Conservation (phyloP, 2,329 filamentous ascomycete genomes). For the Ceratocystis huliohia region DNA sequence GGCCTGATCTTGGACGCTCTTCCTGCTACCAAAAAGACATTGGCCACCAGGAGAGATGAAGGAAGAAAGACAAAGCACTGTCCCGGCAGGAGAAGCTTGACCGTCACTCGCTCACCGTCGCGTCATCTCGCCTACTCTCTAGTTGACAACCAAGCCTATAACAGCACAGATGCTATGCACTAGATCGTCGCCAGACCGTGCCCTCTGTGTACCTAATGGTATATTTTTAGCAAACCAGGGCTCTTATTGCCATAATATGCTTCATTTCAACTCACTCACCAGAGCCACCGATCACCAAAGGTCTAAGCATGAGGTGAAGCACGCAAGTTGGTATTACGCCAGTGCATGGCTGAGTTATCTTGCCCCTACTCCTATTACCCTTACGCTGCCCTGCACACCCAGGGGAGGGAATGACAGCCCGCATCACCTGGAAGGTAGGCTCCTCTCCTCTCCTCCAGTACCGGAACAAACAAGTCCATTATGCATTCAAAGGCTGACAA, state of each 20-base stretch:
- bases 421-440: background rate
- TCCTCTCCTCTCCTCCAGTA: background rate
- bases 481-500: background rate
- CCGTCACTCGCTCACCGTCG: background rate
- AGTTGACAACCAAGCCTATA: background rate
- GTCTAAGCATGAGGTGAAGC: background rate
- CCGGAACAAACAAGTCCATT: background rate
- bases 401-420: background rate
- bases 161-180: background rate
- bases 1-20: too few species aligned
- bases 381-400: background rate
- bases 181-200: background rate
- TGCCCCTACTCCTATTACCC: background rate
- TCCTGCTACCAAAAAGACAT: too few species aligned
- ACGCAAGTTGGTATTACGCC: background rate
- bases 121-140: background rate
- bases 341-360: background rate
- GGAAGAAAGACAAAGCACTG: background rate
- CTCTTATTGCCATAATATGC: background rate
- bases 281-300: background rate
- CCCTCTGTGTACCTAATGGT: background rate
- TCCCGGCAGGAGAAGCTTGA: background rate
- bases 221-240: background rate
- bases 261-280: slow-evolving; percentile 1
- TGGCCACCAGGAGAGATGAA: background rate